These are phyloP conservation scores for Aristolochia contorta DNA, from an alignment of 164 flowering plant genomes.

Conservation along the genomic window DNA sequence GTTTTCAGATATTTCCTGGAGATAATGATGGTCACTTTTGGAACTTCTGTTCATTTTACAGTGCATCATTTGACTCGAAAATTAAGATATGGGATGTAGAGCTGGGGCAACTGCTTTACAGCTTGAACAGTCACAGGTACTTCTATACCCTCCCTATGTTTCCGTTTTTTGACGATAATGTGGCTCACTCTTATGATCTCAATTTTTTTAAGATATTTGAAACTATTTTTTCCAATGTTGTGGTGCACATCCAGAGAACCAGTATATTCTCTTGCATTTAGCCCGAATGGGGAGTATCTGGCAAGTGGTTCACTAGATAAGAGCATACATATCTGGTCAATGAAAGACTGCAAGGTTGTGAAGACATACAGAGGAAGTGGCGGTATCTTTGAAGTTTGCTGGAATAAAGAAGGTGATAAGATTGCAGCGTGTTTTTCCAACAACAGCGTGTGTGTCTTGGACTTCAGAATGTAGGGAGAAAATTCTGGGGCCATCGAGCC, in stretches of 20 bases:
- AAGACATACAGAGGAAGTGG: constrained; percentile 74
- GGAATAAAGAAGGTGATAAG: constrained; percentile 92
- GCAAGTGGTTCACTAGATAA: constrained; percentile 88
- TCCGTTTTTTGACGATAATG: background rate
- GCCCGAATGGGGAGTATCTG: constrained; percentile 82
- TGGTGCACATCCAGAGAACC: constrained; percentile 50
- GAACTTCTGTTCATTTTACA: constrained; percentile 14
- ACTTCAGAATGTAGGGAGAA: constrained; percentile 57
- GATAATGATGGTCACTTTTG: no score
- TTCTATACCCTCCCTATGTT: background rate
- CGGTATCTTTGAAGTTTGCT: constrained; percentile 91
- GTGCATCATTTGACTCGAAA: constrained; percentile 95
- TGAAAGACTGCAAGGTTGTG: constrained; percentile 74
- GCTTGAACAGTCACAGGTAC: constrained; percentile 81
- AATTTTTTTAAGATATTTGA: background rate
- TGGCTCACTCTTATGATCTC: background rate
- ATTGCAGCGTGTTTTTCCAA: constrained; percentile 86
- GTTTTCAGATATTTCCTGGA: background rate
- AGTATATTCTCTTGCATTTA: constrained; percentile 89
- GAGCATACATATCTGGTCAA: constrained; percentile 77
- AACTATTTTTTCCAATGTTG: background rate
- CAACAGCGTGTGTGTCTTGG: constrained; percentile 76
- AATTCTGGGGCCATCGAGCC: no score
- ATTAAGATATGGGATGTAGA: constrained; percentile 92
- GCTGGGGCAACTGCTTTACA: constrained; percentile 46